phyloP scores from a whole-genome alignment of 202 grass and related monocot species.

The Zoysia matrella region DNA sequence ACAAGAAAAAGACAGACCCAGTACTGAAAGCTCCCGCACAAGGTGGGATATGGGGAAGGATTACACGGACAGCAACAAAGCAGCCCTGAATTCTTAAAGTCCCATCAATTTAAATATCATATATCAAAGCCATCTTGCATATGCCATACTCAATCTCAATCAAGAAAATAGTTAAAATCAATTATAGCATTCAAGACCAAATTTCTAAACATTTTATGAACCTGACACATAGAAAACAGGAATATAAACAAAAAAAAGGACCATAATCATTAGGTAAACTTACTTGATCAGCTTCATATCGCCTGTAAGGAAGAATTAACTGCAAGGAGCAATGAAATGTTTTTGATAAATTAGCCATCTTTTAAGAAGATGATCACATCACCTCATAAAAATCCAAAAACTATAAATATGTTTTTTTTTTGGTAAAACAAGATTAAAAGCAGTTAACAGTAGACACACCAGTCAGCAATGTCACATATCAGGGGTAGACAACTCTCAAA shows the following conservation, averaged over 20 bases:
- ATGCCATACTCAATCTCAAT: neutral
- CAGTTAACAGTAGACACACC: neutral
- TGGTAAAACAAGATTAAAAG: neutral
- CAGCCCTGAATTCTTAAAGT: neutral
- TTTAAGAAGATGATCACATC: neutral
- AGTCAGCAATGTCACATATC: neutral
- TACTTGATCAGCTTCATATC: slow-evolving; percentile 94
- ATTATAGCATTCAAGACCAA: neutral
- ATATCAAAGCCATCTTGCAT: neutral
- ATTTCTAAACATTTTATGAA: slow-evolving; percentile 9
- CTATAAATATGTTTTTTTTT: neutral
- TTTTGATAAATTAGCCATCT: neutral
- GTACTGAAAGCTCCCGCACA: too few relatives aligned
- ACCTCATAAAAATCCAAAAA: slow-evolving; percentile 4
- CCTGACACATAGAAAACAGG: slow-evolving; percentile 11
- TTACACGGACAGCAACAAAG: too few relatives aligned
- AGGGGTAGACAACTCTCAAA: slow-evolving; percentile 8
- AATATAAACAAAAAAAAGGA: slow-evolving; percentile 16
- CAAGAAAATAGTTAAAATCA: neutral
- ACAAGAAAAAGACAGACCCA: too few relatives aligned
- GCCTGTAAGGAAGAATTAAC: slow-evolving; percentile 86
- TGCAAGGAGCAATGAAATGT: slow-evolving; percentile 46
- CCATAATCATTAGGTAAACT: slow-evolving; percentile 34
- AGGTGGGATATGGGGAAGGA: too few relatives aligned
- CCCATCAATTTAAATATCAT: neutral